Conservation (phyloP, 2,329 filamentous ascomycete species). For the Alternaria gansuensis region DNA sequence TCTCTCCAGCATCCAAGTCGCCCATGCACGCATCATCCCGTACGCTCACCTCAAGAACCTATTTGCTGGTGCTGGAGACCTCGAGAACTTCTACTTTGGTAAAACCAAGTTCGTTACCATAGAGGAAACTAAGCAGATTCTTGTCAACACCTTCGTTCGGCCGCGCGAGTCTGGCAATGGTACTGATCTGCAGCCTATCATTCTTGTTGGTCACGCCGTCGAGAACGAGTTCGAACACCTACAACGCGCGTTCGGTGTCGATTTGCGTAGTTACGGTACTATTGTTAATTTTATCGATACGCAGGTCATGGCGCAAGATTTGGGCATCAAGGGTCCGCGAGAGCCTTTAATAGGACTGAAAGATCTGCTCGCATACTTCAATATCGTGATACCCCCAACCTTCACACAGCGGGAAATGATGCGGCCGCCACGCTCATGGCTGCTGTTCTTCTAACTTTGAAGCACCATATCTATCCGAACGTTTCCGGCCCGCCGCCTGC, state of each 20-base stretch:
- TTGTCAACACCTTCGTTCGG: constrained; percentile 22
- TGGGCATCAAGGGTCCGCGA: constrained; percentile 11
- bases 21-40: constrained; percentile 25
- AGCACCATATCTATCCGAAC: constrained; percentile 15
- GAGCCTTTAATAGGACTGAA: constrained; percentile 23
- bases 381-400: constrained; percentile 16
- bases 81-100: constrained; percentile 29
- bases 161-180: not conserved
- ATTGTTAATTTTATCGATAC: constrained; percentile 33
- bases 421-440: constrained; percentile 25
- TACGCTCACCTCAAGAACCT: constrained; percentile 27
- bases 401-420: constrained; percentile 32
- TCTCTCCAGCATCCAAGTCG: constrained; percentile 17
- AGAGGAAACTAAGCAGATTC: constrained; percentile 14
- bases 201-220: constrained; percentile 29
- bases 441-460: constrained; percentile 22
- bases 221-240: constrained; percentile 26
- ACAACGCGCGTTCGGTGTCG: constrained; percentile 18
- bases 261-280: constrained; percentile 21
- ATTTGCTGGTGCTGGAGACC: constrained; percentile 24
- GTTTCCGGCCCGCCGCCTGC: constrained; percentile 3
- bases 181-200: constrained; percentile 24
- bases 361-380: constrained; percentile 25
- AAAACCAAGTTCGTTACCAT: constrained; percentile 23
- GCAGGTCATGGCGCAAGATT: constrained; percentile 25